A percentile compares a stretch with the other conserved stretches of the same genome.
These are phyloP conservation scores for Gyrodon lividus DNA, from an alignment of 768 basidiomycete species.

Conservation along the genomic window DNA sequence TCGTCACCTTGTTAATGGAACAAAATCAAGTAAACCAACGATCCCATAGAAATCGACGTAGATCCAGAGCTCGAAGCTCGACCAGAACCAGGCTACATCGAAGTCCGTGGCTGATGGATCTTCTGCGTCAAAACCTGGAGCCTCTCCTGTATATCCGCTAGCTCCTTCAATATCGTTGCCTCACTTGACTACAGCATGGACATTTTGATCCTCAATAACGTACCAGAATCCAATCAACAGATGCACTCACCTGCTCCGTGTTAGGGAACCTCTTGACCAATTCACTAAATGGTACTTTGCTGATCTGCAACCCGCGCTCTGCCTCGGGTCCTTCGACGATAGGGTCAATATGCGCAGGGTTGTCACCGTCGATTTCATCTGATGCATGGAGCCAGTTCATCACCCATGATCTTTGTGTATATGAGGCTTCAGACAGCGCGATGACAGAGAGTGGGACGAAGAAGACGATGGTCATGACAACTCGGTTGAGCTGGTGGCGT, in stretches of 20 bases:
- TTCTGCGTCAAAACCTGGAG: constrained; percentile 38
- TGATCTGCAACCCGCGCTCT: constrained; percentile 59
- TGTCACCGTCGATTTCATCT: constrained; percentile 59
- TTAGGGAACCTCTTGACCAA: constrained; percentile 74
- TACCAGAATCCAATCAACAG: neutral
- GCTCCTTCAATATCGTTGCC: constrained; percentile 61
- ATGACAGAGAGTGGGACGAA: constrained; percentile 73
- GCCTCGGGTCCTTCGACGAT: constrained; percentile 54
- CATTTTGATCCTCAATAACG: constrained; percentile 5
- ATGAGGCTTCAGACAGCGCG: constrained; percentile 69
- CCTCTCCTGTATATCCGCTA: constrained; percentile 50
- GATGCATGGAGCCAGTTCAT: constrained; percentile 61
- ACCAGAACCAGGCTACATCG: constrained; percentile 4
- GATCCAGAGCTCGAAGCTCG: neutral
- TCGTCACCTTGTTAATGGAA: too few relatives aligned
- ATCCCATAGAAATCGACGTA: neutral
- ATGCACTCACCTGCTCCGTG: constrained; percentile 57
- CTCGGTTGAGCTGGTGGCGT: constrained; percentile 60
- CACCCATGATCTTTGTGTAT: constrained; percentile 60
- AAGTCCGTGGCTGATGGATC: constrained; percentile 29
- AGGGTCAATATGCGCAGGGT: constrained; percentile 57
- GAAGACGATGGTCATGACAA: constrained; percentile 79
- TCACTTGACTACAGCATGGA: constrained; percentile 61
- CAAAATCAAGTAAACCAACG: neutral
- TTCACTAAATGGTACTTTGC: constrained; percentile 66